Conservation (phyloP, 441 rosid species). For the Pelargonium fulgidum region DNA sequence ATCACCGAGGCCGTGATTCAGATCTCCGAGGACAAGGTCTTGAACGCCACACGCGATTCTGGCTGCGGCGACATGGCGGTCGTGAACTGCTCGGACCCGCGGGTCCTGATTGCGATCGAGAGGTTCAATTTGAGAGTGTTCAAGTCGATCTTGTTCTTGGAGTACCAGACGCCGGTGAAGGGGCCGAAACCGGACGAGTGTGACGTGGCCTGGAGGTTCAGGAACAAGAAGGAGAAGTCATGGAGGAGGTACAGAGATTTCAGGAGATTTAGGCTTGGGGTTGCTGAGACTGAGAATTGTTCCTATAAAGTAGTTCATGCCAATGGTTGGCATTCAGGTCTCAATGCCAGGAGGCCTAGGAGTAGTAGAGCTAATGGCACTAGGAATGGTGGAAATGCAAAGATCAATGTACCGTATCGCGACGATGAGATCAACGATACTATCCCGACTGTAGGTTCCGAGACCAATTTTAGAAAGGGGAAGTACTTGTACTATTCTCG, state of each 20-base stretch:
- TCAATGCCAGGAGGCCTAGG: conserved; percentile 59
- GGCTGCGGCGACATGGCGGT: conserved; percentile 51
- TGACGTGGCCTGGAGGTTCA: conserved; percentile 84
- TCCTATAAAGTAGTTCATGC: conserved; percentile 52
- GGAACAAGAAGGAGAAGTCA: conserved; percentile 89
- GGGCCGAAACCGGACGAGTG: conserved; percentile 72
- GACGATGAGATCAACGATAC: conserved; percentile 92
- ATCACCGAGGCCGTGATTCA: conserved; percentile 65
- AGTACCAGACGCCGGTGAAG: conserved; percentile 65
- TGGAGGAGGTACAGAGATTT: conserved; percentile 98
- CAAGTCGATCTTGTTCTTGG: conserved; percentile 65
- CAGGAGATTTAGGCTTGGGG: conserved; percentile 68
- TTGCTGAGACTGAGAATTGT: conserved; percentile 48
- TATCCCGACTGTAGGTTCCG: conserved; percentile 64
- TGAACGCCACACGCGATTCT: conserved; percentile 36
- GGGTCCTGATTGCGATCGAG: conserved; percentile 56
- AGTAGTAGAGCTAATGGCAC: conserved; percentile 27
- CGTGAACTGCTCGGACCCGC: conserved; percentile 84
- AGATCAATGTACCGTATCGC: conserved; percentile 26
- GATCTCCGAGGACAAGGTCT: conserved; percentile 44
- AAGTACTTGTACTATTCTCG: conserved; percentile 78
- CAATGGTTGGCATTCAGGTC: conserved; percentile 80
- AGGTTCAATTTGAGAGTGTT: conserved; percentile 70
- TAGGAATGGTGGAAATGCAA: conserved; percentile 30
- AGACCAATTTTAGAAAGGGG: conserved; percentile 62